phyloP scores from a whole-genome alignment of 2,329 filamentous ascomycete genomes.

The Clonostachys solani region DNA sequence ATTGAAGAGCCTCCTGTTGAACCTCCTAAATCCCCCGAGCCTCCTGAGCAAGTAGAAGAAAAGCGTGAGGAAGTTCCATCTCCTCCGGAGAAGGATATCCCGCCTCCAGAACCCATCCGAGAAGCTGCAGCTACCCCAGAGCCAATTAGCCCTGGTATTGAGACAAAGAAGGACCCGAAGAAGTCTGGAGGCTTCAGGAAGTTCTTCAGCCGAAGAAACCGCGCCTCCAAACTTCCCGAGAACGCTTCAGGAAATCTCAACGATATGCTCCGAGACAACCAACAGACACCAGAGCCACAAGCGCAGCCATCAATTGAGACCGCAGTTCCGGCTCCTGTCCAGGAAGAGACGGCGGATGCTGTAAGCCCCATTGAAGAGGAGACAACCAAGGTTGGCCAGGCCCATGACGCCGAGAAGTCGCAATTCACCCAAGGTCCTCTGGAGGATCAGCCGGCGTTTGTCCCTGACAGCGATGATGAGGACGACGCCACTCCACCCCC shows the following conservation, averaged over 20 bases:
- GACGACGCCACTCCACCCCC: constrained; percentile 42
- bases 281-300: background rate
- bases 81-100: background rate
- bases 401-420: constrained; percentile 52
- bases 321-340: background rate
- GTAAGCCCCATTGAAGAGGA: constrained; percentile 11
- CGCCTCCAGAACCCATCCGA: background rate
- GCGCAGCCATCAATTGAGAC: constrained; percentile 1
- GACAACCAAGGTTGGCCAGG: constrained; percentile 55
- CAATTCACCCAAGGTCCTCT: constrained; percentile 88
- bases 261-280: constrained; percentile 34
- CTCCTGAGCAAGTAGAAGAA: constrained; percentile 1
- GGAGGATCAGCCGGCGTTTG: constrained; percentile 79
- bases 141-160: constrained; percentile 8
- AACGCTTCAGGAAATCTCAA: constrained; percentile 47
- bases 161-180: constrained; percentile 38
- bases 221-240: constrained; percentile 51
- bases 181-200: constrained; percentile 54
- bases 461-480: constrained; percentile 52
- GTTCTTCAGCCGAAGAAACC: constrained; percentile 62
- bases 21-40: constrained; percentile 1
- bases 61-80: background rate
- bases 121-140: background rate
- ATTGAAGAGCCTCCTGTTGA: constrained; percentile 1
- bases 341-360: background rate